These are phyloP conservation scores for Beauveria pseudobassiana DNA, from an alignment of 2,329 filamentous ascomycete genomes.

Conservation along the genomic window DNA sequence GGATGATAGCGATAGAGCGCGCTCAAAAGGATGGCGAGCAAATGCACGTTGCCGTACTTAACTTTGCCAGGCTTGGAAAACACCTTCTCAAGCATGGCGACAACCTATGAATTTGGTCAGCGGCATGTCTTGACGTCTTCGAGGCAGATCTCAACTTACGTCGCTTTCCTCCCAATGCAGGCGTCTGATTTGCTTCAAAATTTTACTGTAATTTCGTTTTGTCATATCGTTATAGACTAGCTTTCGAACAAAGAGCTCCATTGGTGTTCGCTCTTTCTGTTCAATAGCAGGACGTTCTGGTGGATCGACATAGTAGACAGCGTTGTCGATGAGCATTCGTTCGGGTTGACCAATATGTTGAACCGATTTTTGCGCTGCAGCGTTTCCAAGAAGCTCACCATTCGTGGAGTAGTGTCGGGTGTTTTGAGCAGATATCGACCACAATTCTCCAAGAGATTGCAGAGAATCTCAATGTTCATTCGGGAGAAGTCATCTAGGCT, in stretches of 20 bases:
- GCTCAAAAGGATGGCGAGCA: slow-evolving; percentile 82
- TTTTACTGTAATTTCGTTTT: slow-evolving; percentile 87
- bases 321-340: slow-evolving; percentile 97
- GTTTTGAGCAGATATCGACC: slow-evolving; percentile 90
- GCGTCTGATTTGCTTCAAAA: slow-evolving; percentile 88
- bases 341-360: slow-evolving; percentile 94
- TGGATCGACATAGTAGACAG: slow-evolving; percentile 94
- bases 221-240: slow-evolving; percentile 90
- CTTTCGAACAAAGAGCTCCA: slow-evolving; percentile 88
- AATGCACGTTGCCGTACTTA: slow-evolving; percentile 93
- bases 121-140: neutral
- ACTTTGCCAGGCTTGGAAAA: slow-evolving; percentile 96
- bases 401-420: slow-evolving; percentile 84
- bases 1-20: slow-evolving; percentile 89
- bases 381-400: slow-evolving; percentile 90
- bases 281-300: slow-evolving; percentile 89
- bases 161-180: slow-evolving; percentile 96
- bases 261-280: slow-evolving; percentile 90
- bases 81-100: slow-evolving; percentile 74
- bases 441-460: slow-evolving; percentile 91
- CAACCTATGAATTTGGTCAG: slow-evolving; percentile 41
- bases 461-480: slow-evolving; percentile 99
- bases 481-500: slow-evolving; percentile 95
- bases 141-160: slow-evolving; percentile 31
- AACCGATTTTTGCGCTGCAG: slow-evolving; percentile 92